Evolutionary conservation across 2,329 filamentous ascomycete species (phyloP), one percentile per base, ranked within the genome.

Genomic region (Alternaria gaisen): DNA sequence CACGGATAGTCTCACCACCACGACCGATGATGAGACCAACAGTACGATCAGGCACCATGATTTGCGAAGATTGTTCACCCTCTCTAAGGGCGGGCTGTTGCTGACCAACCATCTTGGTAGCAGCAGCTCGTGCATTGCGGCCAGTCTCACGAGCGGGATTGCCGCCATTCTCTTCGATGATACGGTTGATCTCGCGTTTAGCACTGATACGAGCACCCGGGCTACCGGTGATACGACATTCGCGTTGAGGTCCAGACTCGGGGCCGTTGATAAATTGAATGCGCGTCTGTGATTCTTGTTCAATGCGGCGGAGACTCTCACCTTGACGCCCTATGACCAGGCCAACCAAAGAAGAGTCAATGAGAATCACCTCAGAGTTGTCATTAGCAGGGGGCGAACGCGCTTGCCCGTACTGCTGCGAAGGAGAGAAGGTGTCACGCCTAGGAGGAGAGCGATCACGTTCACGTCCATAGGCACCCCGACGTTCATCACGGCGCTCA

Each of bases 11-110:
- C 81, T 97, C 93, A 60, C 93, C 93, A 41, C 92, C 92, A 68
- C 93, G 91, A n/a, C 93, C 93, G 74, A 97, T 97, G 70, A 97
- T 97, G 46, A 97, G 84, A 53, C 93, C 93, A 61, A 97, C 93
- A 9, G 93, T 97, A 72, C 93, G 90, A 80, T 97, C 93, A 47
- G 93, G 93, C 18, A 97, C 93, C 91, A 97, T 95, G 72, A 97
- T 96, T 79, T 97, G 92, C 75, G 93, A 89, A 74, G 89, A 92
- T 70, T 94, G 91, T 77, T 97, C 93, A 61, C 90, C 91, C 61
- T 94, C 91, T 63, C 90, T 88, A 60, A 91, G 83, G 43, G 86
- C 84, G 53, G 84, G 75, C 57, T 74, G 72, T 47, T 77, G 72
- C 43, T 70, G 62, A 20, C 68, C 65, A 55, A 70, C 61, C 34